phyloP scores from a whole-genome alignment of 2,329 filamentous ascomycete species.

The Aspergillus bombycis region DNA sequence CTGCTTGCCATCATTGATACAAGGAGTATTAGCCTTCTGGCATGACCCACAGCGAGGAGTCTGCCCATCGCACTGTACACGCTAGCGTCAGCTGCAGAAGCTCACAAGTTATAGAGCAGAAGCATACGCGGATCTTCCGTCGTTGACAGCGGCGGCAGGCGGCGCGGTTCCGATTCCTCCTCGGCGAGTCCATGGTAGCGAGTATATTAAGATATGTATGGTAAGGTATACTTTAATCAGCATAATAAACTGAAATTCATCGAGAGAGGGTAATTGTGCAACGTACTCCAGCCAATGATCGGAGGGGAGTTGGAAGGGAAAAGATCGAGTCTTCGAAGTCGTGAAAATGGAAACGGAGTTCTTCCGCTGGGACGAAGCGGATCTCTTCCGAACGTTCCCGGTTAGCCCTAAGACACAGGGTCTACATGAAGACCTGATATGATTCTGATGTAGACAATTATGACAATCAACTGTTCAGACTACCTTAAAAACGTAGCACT shows the following conservation, averaged over 20 bases:
- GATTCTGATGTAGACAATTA: not conserved
- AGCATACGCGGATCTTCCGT: constrained; percentile 53
- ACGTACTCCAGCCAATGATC: not conserved
- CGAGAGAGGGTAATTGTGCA: not conserved
- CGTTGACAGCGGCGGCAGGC: constrained; percentile 49
- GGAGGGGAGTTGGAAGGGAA: not conserved
- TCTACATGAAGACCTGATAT: not conserved
- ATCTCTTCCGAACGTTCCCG: constrained; percentile 2
- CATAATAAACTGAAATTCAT: not conserved
- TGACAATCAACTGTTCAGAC: not conserved
- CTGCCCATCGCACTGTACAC: constrained; percentile 49
- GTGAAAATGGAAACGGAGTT: not conserved
- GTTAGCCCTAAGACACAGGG: not conserved
- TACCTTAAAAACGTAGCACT: not conserved
- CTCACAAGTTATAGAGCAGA: not conserved
- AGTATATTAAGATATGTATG: not conserved
- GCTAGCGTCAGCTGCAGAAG: constrained; percentile 5
- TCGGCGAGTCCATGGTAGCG: constrained; percentile 30
- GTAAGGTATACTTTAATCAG: not conserved
- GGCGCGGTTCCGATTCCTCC: constrained; percentile 35
- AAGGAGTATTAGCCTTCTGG: constrained; percentile 45
- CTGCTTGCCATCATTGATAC: constrained; percentile 51
- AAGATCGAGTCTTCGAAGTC: not conserved
- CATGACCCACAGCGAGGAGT: constrained; percentile 50
- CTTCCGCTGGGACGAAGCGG: not conserved